These are phyloP conservation scores for Suillus paluster DNA, from an alignment of 768 basidiomycete species.

Conservation along the genomic window DNA sequence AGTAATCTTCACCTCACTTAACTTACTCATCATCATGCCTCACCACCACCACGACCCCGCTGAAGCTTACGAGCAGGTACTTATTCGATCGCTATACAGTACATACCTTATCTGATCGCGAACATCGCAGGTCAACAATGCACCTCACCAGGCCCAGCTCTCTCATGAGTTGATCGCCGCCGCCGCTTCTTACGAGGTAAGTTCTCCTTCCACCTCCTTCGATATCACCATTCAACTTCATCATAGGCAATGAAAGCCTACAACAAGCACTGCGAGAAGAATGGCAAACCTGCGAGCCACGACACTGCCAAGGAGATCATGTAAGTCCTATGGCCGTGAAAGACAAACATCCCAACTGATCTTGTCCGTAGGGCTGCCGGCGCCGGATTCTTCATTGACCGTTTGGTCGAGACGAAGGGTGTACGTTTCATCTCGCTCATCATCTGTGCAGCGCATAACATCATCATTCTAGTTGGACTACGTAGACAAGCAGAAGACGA, in stretches of 20 bases:
- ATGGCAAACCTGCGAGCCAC: slow-evolving; percentile 57
- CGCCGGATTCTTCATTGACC: slow-evolving; percentile 56
- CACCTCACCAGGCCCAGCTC: slow-evolving; percentile 58
- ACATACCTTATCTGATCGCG: slow-evolving; percentile 3
- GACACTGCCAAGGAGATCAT: slow-evolving; percentile 60
- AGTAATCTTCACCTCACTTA: neutral
- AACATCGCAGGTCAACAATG: slow-evolving; percentile 44
- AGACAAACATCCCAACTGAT: neutral
- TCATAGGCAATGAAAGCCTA: slow-evolving; percentile 67
- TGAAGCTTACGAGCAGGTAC: slow-evolving; percentile 24
- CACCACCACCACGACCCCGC: slow-evolving; percentile 9
- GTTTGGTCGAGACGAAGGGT: slow-evolving; percentile 60
- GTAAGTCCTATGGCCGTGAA: slow-evolving; percentile 26
- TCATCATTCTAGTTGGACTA: slow-evolving; percentile 43
- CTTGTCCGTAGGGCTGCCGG: slow-evolving; percentile 51
- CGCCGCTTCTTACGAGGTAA: slow-evolving; percentile 68
- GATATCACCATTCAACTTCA: slow-evolving; percentile 1
- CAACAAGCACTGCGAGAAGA: slow-evolving; percentile 51
- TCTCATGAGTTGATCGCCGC: slow-evolving; percentile 71
- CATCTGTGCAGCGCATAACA: neutral
- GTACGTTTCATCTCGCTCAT: slow-evolving; percentile 29
- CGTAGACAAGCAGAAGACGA: slow-evolving; percentile 48
- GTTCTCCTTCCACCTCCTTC: neutral
- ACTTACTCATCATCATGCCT: slow-evolving; percentile 17
- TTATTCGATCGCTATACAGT: slow-evolving; percentile 3